Evolutionary conservation across 345 rosid genomes (phyloP), one percentile per base, ranked within the genome.

Genomic region (Bruguiera sexangula): DNA sequence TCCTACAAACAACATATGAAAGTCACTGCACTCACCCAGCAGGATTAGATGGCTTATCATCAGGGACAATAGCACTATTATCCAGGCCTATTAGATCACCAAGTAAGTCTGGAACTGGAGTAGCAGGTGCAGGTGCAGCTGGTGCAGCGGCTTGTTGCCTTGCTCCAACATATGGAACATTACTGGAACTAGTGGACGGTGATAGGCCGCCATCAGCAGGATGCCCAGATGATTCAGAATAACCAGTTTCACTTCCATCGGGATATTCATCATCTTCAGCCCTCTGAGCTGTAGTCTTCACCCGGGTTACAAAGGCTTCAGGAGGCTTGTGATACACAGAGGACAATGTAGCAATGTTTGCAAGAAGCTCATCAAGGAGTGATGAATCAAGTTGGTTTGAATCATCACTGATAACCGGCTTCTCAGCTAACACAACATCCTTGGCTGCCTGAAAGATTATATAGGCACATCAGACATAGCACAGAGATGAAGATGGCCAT

Each of bases 311-410:
- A 75, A 96, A 96, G 43, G 94, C 84, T 60, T 96, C 98, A 57
- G 99, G 99, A 3, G 95, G 97, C 75, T 96, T 92, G 86, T 96
- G 98, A 74, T 96, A 96, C 76, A 96, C 98, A 76, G 99, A 96
- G 43, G 99, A 90, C 79, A 96, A 81, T 34, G 99, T 96, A 21
- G 99, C 95, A 31, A 96, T 92, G 74, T 96, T 96, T 58, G 99
- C 81, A 65, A 92, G 98, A 77, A 96, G 98, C 84, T 96, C 99
- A 77, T 96, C 98, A 58, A 96, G 92, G 68, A 96, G 96, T 77
- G 99, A 81, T 70, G 96, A 65, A 37, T 96, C 99, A 4, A 96
- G 89, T 70, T 86, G 97, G 86, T 96, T 96, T 39, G 99, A 96
- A 81, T 96, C 98, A 62, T 96, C 99, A 58, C 86, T 87, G 60